These are phyloP conservation scores for Lodderomyces theae DNA, from an alignment of 1,139 yeast species.

Conservation along the genomic window DNA sequence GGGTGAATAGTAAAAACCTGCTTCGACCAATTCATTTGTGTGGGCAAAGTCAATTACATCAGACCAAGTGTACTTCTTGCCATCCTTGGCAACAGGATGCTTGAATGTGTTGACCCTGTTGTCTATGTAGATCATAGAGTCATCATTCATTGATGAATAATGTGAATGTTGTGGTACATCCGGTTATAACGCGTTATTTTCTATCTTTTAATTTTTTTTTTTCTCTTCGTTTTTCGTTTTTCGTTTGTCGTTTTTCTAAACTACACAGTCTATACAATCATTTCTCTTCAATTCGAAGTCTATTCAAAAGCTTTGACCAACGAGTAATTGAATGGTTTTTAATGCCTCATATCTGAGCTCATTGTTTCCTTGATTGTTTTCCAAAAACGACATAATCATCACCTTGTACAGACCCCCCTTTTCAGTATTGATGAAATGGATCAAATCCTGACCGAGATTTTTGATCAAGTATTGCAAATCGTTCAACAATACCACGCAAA, in stretches of 20 bases:
- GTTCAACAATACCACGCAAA: slow-evolving; percentile 52
- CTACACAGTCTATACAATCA: too few species aligned
- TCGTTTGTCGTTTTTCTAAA: neutral
- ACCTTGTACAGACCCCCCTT: slow-evolving; percentile 52
- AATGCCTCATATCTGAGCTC: slow-evolving; percentile 94
- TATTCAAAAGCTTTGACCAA: slow-evolving; percentile 54
- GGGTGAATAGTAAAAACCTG: slow-evolving; percentile 74
- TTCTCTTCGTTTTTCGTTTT: neutral
- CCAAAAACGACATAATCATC: slow-evolving; percentile 81
- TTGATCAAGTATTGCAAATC: slow-evolving; percentile 45
- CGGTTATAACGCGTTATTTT: too few species aligned
- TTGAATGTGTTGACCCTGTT: slow-evolving; percentile 18
- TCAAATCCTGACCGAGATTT: slow-evolving; percentile 58
- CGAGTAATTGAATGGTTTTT: slow-evolving; percentile 88
- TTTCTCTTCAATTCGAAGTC: too few species aligned
- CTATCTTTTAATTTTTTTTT: neutral
- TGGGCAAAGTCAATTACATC: slow-evolving; percentile 9
- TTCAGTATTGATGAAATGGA: slow-evolving; percentile 71
- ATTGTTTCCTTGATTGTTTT: slow-evolving; percentile 62
- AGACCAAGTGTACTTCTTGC: slow-evolving; percentile 17
- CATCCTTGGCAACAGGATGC: slow-evolving; percentile 13
- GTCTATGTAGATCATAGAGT: slow-evolving; percentile 19
- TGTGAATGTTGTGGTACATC: too few species aligned
- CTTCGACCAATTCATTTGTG: slow-evolving; percentile 37
- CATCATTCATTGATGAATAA: slow-evolving; percentile 23